phyloP scores from a whole-genome alignment of 2,329 filamentous ascomycete genomes.

The Fusarium keratoplasticum region DNA sequence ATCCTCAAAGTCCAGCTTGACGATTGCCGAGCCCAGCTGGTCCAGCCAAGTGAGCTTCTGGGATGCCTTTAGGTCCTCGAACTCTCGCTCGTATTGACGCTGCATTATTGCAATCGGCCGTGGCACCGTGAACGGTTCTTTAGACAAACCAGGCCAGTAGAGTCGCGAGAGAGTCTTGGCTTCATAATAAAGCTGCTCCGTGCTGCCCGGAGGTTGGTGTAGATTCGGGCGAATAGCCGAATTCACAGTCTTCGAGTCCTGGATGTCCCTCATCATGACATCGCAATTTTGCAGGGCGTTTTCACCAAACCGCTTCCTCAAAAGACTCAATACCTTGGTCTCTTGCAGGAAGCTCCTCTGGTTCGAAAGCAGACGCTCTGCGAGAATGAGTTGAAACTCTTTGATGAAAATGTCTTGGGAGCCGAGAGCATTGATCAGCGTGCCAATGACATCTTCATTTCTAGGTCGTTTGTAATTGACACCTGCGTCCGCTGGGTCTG shows the following conservation, averaged over 20 bases:
- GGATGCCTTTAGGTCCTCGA: slow-evolving; percentile 82
- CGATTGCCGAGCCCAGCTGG: slow-evolving; percentile 80
- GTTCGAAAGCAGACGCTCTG: slow-evolving; percentile 78
- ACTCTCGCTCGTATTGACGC: slow-evolving; percentile 77
- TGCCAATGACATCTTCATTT: slow-evolving; percentile 91
- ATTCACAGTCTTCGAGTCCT: slow-evolving; percentile 83
- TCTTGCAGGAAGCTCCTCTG: slow-evolving; percentile 81
- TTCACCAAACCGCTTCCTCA: slow-evolving; percentile 91
- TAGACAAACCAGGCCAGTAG: slow-evolving; percentile 89
- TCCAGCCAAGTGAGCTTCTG: slow-evolving; percentile 92
- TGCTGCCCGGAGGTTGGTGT: slow-evolving; percentile 20
- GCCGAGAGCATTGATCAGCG: slow-evolving; percentile 87
- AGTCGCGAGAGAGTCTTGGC: slow-evolving; percentile 90
- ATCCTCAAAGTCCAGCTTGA: slow-evolving; percentile 87
- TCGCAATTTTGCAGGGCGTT: slow-evolving; percentile 90
- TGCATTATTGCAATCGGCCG: slow-evolving; percentile 69
- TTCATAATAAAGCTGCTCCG: slow-evolving; percentile 63
- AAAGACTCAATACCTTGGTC: slow-evolving; percentile 82
- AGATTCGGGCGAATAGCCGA: slow-evolving; percentile 67
- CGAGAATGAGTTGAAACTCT: slow-evolving; percentile 90
- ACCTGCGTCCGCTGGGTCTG: slow-evolving; percentile 91
- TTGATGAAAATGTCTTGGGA: slow-evolving; percentile 93
- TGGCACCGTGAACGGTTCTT: slow-evolving; percentile 76
- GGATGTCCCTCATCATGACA: slow-evolving; percentile 95
- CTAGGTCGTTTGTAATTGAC: slow-evolving; percentile 92